phyloP scores from a whole-genome alignment of 2,329 filamentous ascomycete genomes.

The Penicillium concentricum region DNA sequence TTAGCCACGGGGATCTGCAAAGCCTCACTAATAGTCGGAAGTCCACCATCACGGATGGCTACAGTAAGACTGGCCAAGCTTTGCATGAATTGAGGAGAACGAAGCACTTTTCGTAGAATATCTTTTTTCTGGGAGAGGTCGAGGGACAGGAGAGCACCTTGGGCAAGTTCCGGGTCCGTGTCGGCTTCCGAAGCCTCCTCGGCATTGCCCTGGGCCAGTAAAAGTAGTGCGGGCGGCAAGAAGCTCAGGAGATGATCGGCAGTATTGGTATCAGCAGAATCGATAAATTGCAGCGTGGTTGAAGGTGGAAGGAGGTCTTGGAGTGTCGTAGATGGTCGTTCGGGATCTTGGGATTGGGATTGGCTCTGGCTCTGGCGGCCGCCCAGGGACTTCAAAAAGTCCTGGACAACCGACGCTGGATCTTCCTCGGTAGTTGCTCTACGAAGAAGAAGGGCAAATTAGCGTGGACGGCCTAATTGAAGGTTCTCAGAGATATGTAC shows the following conservation, averaged over 20 bases:
- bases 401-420: constrained; percentile 76
- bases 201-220: constrained; percentile 69
- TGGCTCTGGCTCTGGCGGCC: constrained; percentile 49
- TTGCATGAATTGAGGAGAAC: constrained; percentile 88
- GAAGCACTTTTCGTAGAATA: constrained; percentile 76
- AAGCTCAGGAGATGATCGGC: constrained; percentile 74
- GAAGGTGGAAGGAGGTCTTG: constrained; percentile 78
- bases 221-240: constrained; percentile 74
- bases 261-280: constrained; percentile 61
- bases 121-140: constrained; percentile 73
- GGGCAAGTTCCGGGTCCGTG: constrained; percentile 65
- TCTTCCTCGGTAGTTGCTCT: constrained; percentile 65
- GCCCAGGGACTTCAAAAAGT: constrained; percentile 81
- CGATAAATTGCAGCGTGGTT: constrained; percentile 74
- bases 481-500: constrained; percentile 55
- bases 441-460: constrained; percentile 23
- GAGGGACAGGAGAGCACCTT: constrained; percentile 72
- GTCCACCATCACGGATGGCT: constrained; percentile 82
- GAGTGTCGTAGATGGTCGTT: constrained; percentile 75
- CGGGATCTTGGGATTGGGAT: constrained; percentile 49
- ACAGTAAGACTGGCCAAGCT: constrained; percentile 80
- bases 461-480: constrained; percentile 14
- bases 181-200: constrained; percentile 63
- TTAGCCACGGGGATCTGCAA: constrained; percentile 77
- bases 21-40: constrained; percentile 86